These are phyloP conservation scores for Globisporangium abappressorium DNA, from an alignment of 352 stramenopile genomes.

Conservation along the genomic window DNA sequence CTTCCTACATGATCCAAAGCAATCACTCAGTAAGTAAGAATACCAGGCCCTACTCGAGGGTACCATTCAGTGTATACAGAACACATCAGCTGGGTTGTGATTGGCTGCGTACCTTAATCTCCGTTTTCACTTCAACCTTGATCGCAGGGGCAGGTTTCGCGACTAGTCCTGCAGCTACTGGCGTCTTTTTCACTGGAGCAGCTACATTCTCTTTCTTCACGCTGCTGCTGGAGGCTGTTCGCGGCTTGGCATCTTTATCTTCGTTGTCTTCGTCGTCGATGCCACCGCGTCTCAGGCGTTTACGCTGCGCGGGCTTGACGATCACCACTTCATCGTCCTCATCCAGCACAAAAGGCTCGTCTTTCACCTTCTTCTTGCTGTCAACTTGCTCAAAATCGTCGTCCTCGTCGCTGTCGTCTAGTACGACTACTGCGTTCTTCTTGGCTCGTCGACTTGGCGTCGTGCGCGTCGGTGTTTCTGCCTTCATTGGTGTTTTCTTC, in stretches of 20 bases:
- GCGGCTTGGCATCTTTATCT: constrained; percentile 17
- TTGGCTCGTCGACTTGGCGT: constrained; percentile 35
- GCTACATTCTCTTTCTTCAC: constrained; percentile 15
- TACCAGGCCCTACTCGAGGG: no score
- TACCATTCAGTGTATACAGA: neutral
- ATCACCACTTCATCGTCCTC: constrained; percentile 4
- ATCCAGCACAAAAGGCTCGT: constrained; percentile 42
- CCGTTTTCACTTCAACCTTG: constrained; percentile 14
- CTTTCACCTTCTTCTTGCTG: neutral
- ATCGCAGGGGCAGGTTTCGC: neutral
- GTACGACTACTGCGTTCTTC: constrained; percentile 36
- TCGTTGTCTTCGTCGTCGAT: constrained; percentile 28
- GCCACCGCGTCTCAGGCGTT: constrained; percentile 29
- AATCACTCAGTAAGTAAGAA: neutral
- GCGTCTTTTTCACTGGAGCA: neutral
- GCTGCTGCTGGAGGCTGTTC: neutral
- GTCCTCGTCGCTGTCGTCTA: constrained; percentile 54
- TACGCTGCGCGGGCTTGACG: constrained; percentile 24
- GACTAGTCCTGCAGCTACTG: neutral
- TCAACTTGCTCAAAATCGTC: constrained; percentile 18
- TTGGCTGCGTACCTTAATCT: constrained; percentile 11
- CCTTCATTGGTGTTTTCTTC: constrained; percentile 9
- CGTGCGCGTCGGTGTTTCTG: constrained; percentile 22
- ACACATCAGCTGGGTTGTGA: neutral
- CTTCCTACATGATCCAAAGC: neutral